Evolutionary conservation across 768 basidiomycete species (phyloP).

Genomic region (Leucogyrophana mollusca): DNA sequence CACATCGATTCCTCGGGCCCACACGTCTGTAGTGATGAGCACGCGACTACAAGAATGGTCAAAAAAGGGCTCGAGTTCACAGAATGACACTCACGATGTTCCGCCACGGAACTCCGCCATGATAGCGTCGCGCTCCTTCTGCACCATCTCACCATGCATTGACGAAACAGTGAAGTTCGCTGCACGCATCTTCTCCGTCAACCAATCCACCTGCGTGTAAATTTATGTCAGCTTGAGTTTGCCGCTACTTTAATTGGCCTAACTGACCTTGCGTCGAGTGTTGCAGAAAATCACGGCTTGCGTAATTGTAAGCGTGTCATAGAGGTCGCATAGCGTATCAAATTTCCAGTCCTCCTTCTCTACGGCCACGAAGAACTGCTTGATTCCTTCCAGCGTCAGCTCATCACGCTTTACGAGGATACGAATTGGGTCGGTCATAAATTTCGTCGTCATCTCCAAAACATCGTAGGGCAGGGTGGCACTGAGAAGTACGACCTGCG

Average conservation of each 20-base stretch:
- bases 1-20: slow-evolving; percentile 98
- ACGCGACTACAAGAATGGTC: slow-evolving; percentile 60
- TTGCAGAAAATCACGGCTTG: slow-evolving; percentile 99
- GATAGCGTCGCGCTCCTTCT: slow-evolving; percentile 92
- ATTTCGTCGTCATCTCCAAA: slow-evolving; percentile 98
- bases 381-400: slow-evolving; percentile 94
- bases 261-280: slow-evolving; percentile 86
- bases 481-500: slow-evolving; percentile 94
- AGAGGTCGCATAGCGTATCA: slow-evolving; percentile 94
- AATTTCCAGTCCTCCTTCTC: slow-evolving; percentile 99
- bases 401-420: slow-evolving; percentile 99
- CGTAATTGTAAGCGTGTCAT: slow-evolving; percentile 97
- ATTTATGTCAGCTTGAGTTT: slow-evolving; percentile 7
- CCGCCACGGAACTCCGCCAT: slow-evolving; percentile 97
- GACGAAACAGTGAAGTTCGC: slow-evolving; percentile 98
- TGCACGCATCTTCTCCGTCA: slow-evolving; percentile 98
- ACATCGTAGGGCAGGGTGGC: slow-evolving; percentile 97
- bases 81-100: slow-evolving; percentile 63
- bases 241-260: slow-evolving; percentile 1
- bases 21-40: slow-evolving; percentile 93
- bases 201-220: slow-evolving; percentile 80
- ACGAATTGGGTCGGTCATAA: slow-evolving; percentile 98
- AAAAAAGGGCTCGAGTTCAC: slow-evolving; percentile 7
- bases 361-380: slow-evolving; percentile 97
- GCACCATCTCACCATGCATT: slow-evolving; percentile 96